Conservation (phyloP, 2,329 filamentous ascomycete species). For the Xylariaceae sp. region DNA sequence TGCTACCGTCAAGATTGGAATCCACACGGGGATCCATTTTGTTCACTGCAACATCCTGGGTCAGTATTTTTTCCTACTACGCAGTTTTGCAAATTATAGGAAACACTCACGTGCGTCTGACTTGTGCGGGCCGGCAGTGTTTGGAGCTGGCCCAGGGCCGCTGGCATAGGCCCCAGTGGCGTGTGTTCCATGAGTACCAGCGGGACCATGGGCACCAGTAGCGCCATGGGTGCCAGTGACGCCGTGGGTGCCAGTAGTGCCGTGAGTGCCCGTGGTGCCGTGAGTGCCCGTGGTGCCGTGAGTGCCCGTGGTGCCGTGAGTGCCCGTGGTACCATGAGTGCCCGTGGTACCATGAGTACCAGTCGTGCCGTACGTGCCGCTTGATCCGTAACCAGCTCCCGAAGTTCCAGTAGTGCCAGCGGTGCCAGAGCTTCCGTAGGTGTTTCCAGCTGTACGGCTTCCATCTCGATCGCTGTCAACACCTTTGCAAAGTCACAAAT, state of each 20-base stretch:
- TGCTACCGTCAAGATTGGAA: conserved; percentile 56
- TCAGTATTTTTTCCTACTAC: no score
- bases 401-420: conserved; percentile 23
- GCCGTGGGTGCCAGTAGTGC: conserved; percentile 40
- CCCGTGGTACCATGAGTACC: conserved; percentile 30
- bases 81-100: conserved; percentile 38
- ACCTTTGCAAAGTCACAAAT: conserved; percentile 3
- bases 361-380: conserved; percentile 37
- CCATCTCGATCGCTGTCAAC: conserved; percentile 54
- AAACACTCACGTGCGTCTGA: not conserved
- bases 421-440: conserved; percentile 33
- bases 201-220: conserved; percentile 18
- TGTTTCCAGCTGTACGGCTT: conserved; percentile 39
- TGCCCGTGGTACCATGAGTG: conserved; percentile 20
- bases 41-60: conserved; percentile 43
- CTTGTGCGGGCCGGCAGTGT: conserved; percentile 57
- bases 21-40: conserved; percentile 60
- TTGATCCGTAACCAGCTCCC: conserved; percentile 14
- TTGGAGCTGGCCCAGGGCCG: conserved; percentile 43
- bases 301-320: conserved; percentile 7
- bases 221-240: conserved; percentile 33
- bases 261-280: conserved; percentile 26
- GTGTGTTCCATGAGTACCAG: conserved; percentile 21
- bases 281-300: conserved; percentile 23
- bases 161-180: conserved; percentile 10